Evolutionary conservation across 768 basidiomycete genomes (phyloP).

Genomic region (Lentinula sp.): DNA sequence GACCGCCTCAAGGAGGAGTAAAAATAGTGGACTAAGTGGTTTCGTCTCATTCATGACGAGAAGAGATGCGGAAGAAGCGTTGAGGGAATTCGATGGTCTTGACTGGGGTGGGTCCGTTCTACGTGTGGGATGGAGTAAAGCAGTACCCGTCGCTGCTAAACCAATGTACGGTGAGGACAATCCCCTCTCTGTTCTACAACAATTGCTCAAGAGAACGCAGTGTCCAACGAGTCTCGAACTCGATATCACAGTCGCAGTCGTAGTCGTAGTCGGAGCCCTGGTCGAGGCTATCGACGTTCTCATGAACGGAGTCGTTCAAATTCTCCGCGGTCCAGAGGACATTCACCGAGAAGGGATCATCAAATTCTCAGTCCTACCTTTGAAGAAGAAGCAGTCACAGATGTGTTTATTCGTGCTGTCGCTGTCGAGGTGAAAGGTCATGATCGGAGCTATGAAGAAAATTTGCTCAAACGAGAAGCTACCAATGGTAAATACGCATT

Average conservation of each 20-base stretch:
- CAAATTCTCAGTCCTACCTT: slow-evolving; percentile 26
- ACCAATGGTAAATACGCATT: slow-evolving; percentile 82
- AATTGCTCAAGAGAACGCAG: background rate
- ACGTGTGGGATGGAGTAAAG: slow-evolving; percentile 95
- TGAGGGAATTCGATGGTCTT: slow-evolving; percentile 86
- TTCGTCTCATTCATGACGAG: slow-evolving; percentile 97
- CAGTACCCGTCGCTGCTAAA: slow-evolving; percentile 78
- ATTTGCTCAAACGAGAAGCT: slow-evolving; percentile 68
- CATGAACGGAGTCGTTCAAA: slow-evolving; percentile 26
- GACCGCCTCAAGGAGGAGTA: slow-evolving; percentile 62
- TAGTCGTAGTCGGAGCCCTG: slow-evolving; percentile 10
- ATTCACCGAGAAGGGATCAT: slow-evolving; percentile 33
- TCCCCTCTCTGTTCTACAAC: background rate
- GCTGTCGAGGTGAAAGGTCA: slow-evolving; percentile 82
- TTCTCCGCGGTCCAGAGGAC: slow-evolving; percentile 44
- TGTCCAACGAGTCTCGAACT: background rate
- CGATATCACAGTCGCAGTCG: slow-evolving; percentile 7
- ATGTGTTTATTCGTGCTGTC: slow-evolving; percentile 82
- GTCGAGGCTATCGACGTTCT: slow-evolving; percentile 28
- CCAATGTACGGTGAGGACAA: slow-evolving; percentile 67
- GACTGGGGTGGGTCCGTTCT: slow-evolving; percentile 92
- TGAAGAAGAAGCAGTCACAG: slow-evolving; percentile 68
- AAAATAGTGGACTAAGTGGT: slow-evolving; percentile 80
- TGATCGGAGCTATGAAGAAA: slow-evolving; percentile 69
- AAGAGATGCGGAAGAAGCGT: slow-evolving; percentile 82